Base-by-base conservation (phyloP, 2,329 filamentous ascomycete species). In the Cucurbitaria berberidis region DNA sequence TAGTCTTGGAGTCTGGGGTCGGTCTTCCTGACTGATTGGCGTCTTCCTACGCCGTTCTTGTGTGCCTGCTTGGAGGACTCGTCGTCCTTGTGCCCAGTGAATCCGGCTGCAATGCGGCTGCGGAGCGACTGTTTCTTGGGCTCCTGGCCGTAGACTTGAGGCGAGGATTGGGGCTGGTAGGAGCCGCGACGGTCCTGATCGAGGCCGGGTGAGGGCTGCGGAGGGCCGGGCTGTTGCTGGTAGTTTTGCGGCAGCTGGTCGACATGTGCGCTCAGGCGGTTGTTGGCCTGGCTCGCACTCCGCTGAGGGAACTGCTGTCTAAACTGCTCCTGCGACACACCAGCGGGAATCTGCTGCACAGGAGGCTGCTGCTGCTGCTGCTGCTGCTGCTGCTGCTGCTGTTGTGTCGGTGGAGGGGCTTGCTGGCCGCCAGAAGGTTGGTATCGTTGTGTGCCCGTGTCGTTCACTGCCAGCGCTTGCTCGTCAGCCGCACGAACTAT, bases 11-110 rank as follows among this genome's bases (percentile, higher is more conserved):
- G 59, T 5, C 67, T 55, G 22, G 59, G 59, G 38, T 74, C 70
- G 46, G 64, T 72, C 61, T 73, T 74, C 51, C 72, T 67, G 45
- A 74, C 69, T 7, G 74, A 76, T 45, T 69, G 62, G 34, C 66
- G 68, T 49, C 74, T 58, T 39, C 62, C 65, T 30, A 75, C 44
- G 9, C 66, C 66, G 60, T 63, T 66, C 62, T 72, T 74, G 60
- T 55, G 66, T 15, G 63, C 45, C 43, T 67, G 59, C 53, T 67
- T 67, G 26, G 65, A 48, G 21, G 34, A 51, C 38, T 74, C 71
- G 7, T 72, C 69, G 40, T 74, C 69, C 58, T 73, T 69, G 60
- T 72, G 69, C 9, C 61, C 63, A 13, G 58, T 59, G 22, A 74
- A 47, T 4, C 66, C 63, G 18, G 62, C 68, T 22, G 61, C 64